These are phyloP conservation scores for Gossypium herbaceum DNA, from an alignment of 345 rosid species.

Conservation along the genomic window DNA sequence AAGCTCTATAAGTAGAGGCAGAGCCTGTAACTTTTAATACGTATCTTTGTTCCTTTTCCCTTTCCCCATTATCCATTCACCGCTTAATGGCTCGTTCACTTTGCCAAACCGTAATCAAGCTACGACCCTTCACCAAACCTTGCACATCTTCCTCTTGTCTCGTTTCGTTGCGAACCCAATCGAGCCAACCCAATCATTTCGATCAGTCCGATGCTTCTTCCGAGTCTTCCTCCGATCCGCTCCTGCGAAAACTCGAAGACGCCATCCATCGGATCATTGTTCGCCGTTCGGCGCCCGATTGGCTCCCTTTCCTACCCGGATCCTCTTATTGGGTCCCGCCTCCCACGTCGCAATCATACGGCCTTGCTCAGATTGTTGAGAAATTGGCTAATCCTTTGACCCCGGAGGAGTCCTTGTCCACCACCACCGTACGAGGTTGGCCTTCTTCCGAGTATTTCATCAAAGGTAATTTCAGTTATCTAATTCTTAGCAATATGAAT, in stretches of 20 bases:
- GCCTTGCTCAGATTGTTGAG: constrained; percentile 72
- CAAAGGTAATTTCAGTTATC: constrained; percentile 44
- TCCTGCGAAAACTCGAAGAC: constrained; percentile 74
- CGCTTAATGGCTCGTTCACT: constrained; percentile 17
- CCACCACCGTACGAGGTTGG: constrained; percentile 70
- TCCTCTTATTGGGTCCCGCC: constrained; percentile 97
- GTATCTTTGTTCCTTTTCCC: no score
- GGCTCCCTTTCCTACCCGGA: constrained; percentile 96
- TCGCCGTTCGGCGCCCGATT: constrained; percentile 91
- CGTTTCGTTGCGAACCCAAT: constrained; percentile 35
- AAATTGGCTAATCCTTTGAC: constrained; percentile 60
- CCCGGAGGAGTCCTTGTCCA: constrained; percentile 50
- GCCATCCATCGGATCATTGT: constrained; percentile 84
- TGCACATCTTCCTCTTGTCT: constrained; percentile 29
- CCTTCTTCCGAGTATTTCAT: constrained; percentile 84
- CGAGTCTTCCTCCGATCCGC: constrained; percentile 48
- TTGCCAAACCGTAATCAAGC: constrained; percentile 4
- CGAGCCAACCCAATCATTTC: constrained; percentile 31
- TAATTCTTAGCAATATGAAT: background rate
- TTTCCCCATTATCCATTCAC: background rate
- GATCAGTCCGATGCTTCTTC: constrained; percentile 24
- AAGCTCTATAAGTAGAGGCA: no score
- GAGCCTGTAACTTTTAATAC: no score
- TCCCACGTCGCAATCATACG: constrained; percentile 46
- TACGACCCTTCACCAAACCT: background rate